Conservation (phyloP, 176 grass and related monocot species). For the Bolboschoenus planiculmis region DNA sequence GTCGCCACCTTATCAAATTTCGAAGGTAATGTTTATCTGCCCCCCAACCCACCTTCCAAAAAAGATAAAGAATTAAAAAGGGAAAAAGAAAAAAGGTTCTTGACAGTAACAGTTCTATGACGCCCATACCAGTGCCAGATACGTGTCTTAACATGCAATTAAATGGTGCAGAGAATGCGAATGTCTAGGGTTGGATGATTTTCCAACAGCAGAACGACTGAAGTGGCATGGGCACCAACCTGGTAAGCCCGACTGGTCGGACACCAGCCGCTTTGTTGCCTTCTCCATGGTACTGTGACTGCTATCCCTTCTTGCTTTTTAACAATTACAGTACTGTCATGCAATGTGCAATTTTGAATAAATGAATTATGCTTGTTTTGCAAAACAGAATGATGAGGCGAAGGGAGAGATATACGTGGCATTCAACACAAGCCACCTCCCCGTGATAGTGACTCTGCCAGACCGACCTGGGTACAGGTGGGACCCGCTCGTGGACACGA, state of each 20-base stretch:
- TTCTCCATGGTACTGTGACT: constrained; percentile 55
- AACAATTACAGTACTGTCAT: background rate
- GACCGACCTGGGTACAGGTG: constrained; percentile 51
- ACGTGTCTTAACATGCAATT: constrained; percentile 12
- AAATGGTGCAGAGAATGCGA: constrained; percentile 49
- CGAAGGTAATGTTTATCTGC: constrained; percentile 37
- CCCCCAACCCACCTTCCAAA: background rate
- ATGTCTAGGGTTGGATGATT: constrained; percentile 67
- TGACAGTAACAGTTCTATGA: background rate
- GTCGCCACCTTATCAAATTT: constrained; percentile 63
- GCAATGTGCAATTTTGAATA: background rate
- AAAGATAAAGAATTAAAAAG: background rate
- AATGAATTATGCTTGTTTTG: background rate
- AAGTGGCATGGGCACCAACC: constrained; percentile 82
- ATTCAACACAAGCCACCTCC: constrained; percentile 77
- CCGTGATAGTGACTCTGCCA: constrained; percentile 40
- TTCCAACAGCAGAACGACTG: constrained; percentile 54
- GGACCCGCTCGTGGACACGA: constrained; percentile 78
- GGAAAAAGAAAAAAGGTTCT: background rate
- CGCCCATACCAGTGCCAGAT: background rate
- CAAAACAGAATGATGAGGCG: constrained; percentile 44
- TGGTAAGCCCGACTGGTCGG: constrained; percentile 59
- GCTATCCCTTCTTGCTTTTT: background rate
- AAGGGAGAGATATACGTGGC: constrained; percentile 80
- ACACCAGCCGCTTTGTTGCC: constrained; percentile 75